Percentiles rank a stretch among this genome's conserved stretches.
These are phyloP conservation scores for Cucumis melo DNA, from an alignment of 306 rosid species.

Conservation along the genomic window DNA sequence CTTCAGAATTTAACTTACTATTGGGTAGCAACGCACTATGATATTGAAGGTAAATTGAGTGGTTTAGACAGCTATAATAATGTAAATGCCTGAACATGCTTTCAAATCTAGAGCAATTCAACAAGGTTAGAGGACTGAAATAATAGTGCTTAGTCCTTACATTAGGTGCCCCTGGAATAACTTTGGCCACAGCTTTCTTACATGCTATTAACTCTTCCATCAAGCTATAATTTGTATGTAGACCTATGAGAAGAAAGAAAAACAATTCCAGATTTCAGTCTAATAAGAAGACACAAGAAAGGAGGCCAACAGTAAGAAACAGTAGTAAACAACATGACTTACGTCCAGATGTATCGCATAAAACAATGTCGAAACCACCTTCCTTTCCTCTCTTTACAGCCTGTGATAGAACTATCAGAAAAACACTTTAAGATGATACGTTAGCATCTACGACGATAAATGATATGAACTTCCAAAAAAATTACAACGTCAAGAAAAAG, in stretches of 20 bases:
- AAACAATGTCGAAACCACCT: conserved; percentile 65
- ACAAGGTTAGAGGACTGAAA: not conserved
- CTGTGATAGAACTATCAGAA: conserved; percentile 72
- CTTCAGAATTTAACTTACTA: not conserved
- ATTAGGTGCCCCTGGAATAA: conserved; percentile 75
- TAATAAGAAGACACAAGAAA: not conserved
- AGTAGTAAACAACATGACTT: conserved; percentile 19
- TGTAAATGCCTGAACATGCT: not conserved
- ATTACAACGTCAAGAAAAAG: not conserved
- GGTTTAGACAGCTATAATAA: not conserved
- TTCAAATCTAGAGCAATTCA: not conserved
- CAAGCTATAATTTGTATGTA: conserved; percentile 87
- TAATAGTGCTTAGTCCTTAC: conserved; percentile 43
- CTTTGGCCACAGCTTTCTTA: conserved; percentile 75
- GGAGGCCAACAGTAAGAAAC: not conserved
- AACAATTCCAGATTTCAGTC: not conserved
- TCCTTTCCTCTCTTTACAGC: conserved; percentile 89
- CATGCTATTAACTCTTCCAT: conserved; percentile 97
- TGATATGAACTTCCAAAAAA: not conserved
- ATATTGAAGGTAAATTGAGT: not conserved
- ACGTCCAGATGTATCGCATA: conserved; percentile 98
- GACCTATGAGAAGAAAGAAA: conserved; percentile 36
- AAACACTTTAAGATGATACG: conserved; percentile 29
- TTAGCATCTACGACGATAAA: conserved; percentile 18
- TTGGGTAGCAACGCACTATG: not conserved